Base-by-base conservation (phyloP, 164 flowering plant genomes). In the Platanus orientalis region DNA sequence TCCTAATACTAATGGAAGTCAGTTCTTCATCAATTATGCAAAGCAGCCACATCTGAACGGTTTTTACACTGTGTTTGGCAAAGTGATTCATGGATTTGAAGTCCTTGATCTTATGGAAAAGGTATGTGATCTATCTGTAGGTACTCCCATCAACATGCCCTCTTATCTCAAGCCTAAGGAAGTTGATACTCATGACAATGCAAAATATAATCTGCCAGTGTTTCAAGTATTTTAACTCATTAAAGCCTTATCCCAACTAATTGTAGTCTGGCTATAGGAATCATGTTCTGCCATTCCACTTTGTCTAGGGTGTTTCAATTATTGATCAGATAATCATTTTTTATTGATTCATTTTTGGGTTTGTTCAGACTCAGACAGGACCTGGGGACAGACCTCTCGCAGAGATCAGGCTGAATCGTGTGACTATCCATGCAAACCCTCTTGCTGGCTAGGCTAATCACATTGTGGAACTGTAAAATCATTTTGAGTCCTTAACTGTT, bases 31-130 rank as follows among this genome's bases (percentile, higher is more conserved):
- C 42, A 57, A 74, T 9, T 95, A 92, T 73, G 96, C 83, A 10
- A 92, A 92, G 80, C 96, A 87, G 55, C 97, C 97, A 20, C 97
- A 92, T 82, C 80, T 92, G 20, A 95, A 95, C 75, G 99, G 99
- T 48, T 61, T 88, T 62, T 95, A 95, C 80, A 94, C 99, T 12
- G 69, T 95, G 20, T 92, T 95, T 70, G 99, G 99, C 54, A 85
- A 74, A 80, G 99, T 94, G 58, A 94, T 95, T 72, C 97, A 95
- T 72, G 99, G 99, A 4, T 91, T 94, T 76, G 99, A 94, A 79
- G 96, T 94, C 52, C 87, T 95, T 57, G 98, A 92, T 74, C 48
- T 92, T 66, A 92, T 92, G 98, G 96, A 92, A 64, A 89, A 92
- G 92, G 98, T 92, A 75, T 19, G 21, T 54, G 58, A 32, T 30